Conservation (phyloP, 768 basidiomycete species). For the Kwoniella heveanensis region DNA sequence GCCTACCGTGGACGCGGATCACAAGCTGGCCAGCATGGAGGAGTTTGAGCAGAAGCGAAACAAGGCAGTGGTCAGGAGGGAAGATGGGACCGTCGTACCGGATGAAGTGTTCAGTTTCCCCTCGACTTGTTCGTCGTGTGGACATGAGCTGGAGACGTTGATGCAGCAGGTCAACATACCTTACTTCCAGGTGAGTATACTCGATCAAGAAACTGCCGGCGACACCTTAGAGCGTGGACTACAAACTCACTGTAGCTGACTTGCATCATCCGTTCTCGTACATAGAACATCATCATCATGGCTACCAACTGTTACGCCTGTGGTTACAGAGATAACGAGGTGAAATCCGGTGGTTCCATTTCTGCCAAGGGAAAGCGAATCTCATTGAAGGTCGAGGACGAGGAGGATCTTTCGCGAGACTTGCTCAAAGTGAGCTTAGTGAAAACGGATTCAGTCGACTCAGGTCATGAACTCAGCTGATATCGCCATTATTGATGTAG, state of each 20-base stretch:
- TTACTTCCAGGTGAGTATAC: conserved; percentile 79
- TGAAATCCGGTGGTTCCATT: conserved; percentile 90
- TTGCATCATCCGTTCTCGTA: conserved; percentile 1
- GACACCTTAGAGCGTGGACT: too few species aligned
- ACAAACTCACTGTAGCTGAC: neutral
- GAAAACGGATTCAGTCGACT: neutral
- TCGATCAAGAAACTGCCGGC: neutral
- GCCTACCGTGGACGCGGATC: conserved; percentile 37
- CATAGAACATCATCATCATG: conserved; percentile 98
- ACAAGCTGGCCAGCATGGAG: conserved; percentile 40
- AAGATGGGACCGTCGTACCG: conserved; percentile 57
- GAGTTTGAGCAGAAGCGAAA: conserved; percentile 35
- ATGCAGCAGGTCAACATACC: conserved; percentile 98
- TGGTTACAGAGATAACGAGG: conserved; percentile 96
- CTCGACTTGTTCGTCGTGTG: conserved; percentile 85
- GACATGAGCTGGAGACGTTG: conserved; percentile 74
- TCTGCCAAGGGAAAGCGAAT: conserved; percentile 84
- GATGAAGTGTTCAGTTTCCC: conserved; percentile 90
- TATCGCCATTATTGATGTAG: conserved; percentile 62
- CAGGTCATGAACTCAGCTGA: too few species aligned
- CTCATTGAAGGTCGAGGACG: conserved; percentile 83
- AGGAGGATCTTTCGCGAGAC: conserved; percentile 88
- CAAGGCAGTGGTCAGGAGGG: conserved; percentile 19
- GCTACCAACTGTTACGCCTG: conserved; percentile 94
- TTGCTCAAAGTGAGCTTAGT: conserved; percentile 74